Evolutionary conservation across 768 basidiomycete genomes (phyloP).

Genomic region (Naganishia randhawae): DNA sequence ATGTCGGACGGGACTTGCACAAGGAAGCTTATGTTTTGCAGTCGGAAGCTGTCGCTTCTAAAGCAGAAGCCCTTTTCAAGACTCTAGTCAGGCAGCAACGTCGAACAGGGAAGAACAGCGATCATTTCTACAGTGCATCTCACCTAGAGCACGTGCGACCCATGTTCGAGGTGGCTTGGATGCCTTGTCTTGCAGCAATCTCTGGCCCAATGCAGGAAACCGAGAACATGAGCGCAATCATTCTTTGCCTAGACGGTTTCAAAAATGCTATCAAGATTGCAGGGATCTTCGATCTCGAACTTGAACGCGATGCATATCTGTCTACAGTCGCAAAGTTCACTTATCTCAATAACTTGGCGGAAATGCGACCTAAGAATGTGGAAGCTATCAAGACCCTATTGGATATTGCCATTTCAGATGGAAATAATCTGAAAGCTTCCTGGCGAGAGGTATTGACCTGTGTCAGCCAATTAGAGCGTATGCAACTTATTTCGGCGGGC

Average conservation of each 20-base stretch:
- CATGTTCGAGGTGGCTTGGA: slow-evolving; percentile 99
- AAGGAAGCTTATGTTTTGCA: slow-evolving; percentile 93
- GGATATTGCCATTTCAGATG: slow-evolving; percentile 93
- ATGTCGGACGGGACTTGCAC: slow-evolving; percentile 89
- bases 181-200: slow-evolving; percentile 90
- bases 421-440: slow-evolving; percentile 88
- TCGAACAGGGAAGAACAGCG: slow-evolving; percentile 67
- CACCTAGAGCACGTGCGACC: slow-evolving; percentile 94
- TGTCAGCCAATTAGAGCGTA: slow-evolving; percentile 95
- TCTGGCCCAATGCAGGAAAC: slow-evolving; percentile 93
- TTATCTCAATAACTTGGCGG: slow-evolving; percentile 92
- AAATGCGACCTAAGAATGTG: slow-evolving; percentile 99
- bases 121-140: slow-evolving; percentile 94
- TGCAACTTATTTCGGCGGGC: slow-evolving; percentile 93
- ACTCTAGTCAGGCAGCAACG: slow-evolving; percentile 88
- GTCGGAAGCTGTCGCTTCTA: slow-evolving; percentile 91
- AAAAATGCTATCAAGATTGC: slow-evolving; percentile 94
- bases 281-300: slow-evolving; percentile 92
- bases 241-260: slow-evolving; percentile 90
- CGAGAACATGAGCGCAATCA: slow-evolving; percentile 86
- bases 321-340: slow-evolving; percentile 95
- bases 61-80: slow-evolving; percentile 93
- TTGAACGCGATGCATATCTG: slow-evolving; percentile 97
- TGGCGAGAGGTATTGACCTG: slow-evolving; percentile 96
- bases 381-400: slow-evolving; percentile 94